Evolutionary conservation across 768 basidiomycete genomes (phyloP).

Genomic region (Rubroboletus satanas): DNA sequence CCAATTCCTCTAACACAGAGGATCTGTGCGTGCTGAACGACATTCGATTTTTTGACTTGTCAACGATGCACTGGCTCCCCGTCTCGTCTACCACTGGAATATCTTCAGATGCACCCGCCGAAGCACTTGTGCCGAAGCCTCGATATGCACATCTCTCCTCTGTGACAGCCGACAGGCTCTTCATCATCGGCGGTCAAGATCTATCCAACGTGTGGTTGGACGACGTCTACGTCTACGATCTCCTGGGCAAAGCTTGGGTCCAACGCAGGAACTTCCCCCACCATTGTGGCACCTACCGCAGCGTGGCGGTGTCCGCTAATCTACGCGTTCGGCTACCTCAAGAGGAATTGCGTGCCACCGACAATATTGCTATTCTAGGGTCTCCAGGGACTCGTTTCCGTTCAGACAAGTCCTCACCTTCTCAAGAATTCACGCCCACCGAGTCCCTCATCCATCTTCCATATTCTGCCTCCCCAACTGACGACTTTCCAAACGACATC

Average conservation of each 20-base stretch:
- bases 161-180: slow-evolving; percentile 76
- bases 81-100: slow-evolving; percentile 27
- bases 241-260: slow-evolving; percentile 70
- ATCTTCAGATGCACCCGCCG: slow-evolving; percentile 37
- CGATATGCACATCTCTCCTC: slow-evolving; percentile 95
- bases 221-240: slow-evolving; percentile 87
- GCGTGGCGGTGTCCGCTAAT: slow-evolving; percentile 78
- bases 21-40: slow-evolving; percentile 92
- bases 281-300: slow-evolving; percentile 96
- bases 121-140: slow-evolving; percentile 65
- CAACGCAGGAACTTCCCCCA: slow-evolving; percentile 77
- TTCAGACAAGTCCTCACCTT: slow-evolving; percentile 39
- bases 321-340: slow-evolving; percentile 65
- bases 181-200: slow-evolving; percentile 95
- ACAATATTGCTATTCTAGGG: slow-evolving; percentile 43
- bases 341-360: slow-evolving; percentile 47
- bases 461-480: slow-evolving; percentile 68
- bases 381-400: slow-evolving; percentile 59
- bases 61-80: slow-evolving; percentile 68
- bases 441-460: slow-evolving; percentile 68
- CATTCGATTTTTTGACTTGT: slow-evolving; percentile 83
- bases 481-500: slow-evolving; percentile 80
- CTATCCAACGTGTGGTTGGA: slow-evolving; percentile 91
- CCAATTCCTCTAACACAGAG: slow-evolving; percentile 65
- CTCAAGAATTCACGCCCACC: slow-evolving; percentile 51